phyloP scores from a whole-genome alignment of 192 early-diverging fungal species.

The Backusella psychrophila region DNA sequence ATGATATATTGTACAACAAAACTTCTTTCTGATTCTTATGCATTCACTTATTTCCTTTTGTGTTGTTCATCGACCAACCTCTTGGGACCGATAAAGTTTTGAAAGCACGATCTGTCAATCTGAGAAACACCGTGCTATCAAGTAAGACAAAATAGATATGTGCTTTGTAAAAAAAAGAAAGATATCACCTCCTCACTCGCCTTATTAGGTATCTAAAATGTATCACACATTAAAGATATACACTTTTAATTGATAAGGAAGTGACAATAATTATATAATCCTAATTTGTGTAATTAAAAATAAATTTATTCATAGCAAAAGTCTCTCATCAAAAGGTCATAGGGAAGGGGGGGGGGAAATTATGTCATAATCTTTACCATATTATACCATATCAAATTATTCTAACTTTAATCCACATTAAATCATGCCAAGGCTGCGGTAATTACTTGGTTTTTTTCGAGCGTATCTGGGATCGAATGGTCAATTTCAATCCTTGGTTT shows the following conservation, averaged over 20 bases:
- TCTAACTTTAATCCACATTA: background rate
- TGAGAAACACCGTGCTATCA: background rate
- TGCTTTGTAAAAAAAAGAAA: background rate
- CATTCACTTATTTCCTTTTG: background rate
- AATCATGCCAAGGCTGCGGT: background rate
- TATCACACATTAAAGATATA: background rate
- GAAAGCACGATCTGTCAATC: background rate
- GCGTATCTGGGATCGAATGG: background rate
- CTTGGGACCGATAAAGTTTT: background rate
- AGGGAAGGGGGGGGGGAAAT: background rate
- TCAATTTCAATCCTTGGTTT: constrained; percentile 4
- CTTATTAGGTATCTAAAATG: background rate
- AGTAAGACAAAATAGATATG: background rate
- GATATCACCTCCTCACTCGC: background rate
- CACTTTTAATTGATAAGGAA: background rate
- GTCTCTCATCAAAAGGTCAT: background rate
- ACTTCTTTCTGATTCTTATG: background rate
- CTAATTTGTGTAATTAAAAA: background rate
- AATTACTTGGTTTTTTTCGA: background rate
- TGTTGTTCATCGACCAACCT: background rate
- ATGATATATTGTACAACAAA: background rate
- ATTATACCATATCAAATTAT: background rate
- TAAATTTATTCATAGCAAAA: background rate
- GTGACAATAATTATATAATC: background rate
- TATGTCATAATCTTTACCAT: background rate